Conservation (phyloP, 441 rosid genomes). For the Jatropha podagrica region DNA sequence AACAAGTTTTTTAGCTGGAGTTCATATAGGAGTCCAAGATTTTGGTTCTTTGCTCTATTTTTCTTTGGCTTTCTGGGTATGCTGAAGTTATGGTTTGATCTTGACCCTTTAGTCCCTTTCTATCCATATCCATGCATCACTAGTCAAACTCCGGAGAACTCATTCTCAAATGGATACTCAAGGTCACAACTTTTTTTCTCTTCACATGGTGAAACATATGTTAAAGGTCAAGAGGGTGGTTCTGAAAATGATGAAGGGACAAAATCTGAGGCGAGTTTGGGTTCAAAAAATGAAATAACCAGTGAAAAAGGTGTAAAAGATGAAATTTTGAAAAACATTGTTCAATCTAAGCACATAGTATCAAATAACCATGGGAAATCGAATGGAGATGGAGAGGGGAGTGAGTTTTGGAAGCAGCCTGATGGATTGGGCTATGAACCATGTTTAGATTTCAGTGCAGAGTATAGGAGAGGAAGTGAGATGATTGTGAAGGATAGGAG, state of each 20-base stretch:
- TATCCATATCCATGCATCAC: constrained; percentile 52
- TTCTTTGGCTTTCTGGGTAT: constrained; percentile 54
- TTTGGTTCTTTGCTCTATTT: constrained; percentile 56
- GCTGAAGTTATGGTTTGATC: constrained; percentile 45
- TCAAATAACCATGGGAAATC: constrained; percentile 19
- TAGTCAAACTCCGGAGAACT: constrained; percentile 26
- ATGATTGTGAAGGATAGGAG: constrained; percentile 42
- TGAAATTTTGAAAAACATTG: constrained; percentile 10
- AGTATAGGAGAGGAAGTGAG: constrained; percentile 49
- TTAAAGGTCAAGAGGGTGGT: not conserved
- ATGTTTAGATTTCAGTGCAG: constrained; percentile 58
- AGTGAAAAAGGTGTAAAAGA: constrained; percentile 10
- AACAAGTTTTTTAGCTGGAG: constrained; percentile 20
- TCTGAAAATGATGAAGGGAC: not conserved
- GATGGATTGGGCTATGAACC: constrained; percentile 86
- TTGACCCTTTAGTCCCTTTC: constrained; percentile 47
- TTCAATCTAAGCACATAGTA: constrained; percentile 18
- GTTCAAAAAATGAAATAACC: constrained; percentile 11
- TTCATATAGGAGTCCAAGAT: constrained; percentile 43
- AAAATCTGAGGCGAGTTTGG: constrained; percentile 23
- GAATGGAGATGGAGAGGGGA: constrained; percentile 22
- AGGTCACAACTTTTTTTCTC: constrained; percentile 26
- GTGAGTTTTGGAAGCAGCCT: constrained; percentile 90
- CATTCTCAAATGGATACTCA: constrained; percentile 18
- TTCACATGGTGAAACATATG: constrained; percentile 3